A percentile compares a stretch with the other conserved stretches of the same genome.
Conservation (phyloP, 495 filamentous ascomycete genomes). For the Darksidea phi region DNA sequence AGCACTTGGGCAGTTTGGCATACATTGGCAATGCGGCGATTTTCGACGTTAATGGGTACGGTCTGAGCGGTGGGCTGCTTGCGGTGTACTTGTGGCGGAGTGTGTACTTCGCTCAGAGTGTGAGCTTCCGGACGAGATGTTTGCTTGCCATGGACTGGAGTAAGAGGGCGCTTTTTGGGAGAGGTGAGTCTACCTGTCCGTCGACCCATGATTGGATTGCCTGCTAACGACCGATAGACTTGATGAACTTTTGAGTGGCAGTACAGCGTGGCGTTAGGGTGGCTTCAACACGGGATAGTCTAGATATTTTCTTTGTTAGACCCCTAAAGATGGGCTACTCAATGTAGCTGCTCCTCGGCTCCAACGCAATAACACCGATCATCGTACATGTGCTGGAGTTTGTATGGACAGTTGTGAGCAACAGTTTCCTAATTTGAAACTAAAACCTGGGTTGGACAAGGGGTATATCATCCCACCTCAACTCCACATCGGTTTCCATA, state of each 20-base stretch:
- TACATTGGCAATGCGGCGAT: conserved; percentile 96
- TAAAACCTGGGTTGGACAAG: no score
- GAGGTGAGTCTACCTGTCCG: conserved; percentile 61
- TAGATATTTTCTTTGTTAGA: no score
- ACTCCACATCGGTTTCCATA: no score
- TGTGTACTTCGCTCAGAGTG: conserved; percentile 97
- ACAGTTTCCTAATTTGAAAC: no score
- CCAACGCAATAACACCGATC: no score
- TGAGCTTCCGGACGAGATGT: conserved; percentile 84
- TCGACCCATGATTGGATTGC: conserved; percentile 9
- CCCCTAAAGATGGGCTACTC: no score
- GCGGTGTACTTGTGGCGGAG: conserved; percentile 96
- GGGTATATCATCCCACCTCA: no score
- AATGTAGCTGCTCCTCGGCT: no score
- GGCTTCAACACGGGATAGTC: no score
- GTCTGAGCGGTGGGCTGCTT: conserved; percentile 78
- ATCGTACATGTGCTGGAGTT: no score
- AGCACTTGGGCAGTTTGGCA: conserved; percentile 85
- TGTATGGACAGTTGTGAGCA: no score
- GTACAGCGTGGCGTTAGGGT: no score
- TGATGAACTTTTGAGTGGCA: conserved; percentile 61
- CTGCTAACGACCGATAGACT: conserved; percentile 49
- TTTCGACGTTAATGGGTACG: conserved; percentile 82
- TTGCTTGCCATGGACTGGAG: conserved; percentile 98
- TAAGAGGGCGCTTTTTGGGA: conserved; percentile 90